phyloP scores from a whole-genome alignment of 2,329 filamentous ascomycete species.

The Diatrype stigma region DNA sequence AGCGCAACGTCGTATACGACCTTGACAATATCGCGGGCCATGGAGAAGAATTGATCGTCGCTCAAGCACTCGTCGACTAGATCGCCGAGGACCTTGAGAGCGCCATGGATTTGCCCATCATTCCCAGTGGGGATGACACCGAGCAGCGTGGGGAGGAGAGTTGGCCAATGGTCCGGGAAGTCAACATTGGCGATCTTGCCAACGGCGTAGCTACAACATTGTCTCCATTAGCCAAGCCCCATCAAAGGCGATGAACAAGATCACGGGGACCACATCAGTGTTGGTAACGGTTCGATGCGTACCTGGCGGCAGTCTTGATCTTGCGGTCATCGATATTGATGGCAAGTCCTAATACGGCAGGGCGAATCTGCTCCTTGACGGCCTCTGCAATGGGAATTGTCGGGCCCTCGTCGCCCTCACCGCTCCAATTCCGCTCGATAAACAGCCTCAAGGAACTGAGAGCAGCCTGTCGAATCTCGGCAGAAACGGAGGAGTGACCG shows the following conservation, averaged over 20 bases:
- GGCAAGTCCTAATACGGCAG: constrained; percentile 71
- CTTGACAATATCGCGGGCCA: constrained; percentile 80
- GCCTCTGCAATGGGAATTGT: constrained; percentile 67
- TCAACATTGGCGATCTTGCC: constrained; percentile 93
- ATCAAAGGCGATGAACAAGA: not conserved
- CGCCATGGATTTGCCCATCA: constrained; percentile 81
- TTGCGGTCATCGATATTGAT: constrained; percentile 76
- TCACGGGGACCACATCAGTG: too few relatives aligned
- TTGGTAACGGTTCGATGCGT: too few relatives aligned
- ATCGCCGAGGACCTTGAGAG: constrained; percentile 81
- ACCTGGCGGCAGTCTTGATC: constrained; percentile 85
- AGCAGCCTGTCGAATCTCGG: constrained; percentile 77
- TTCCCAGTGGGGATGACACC: constrained; percentile 70
- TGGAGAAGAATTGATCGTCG: constrained; percentile 90
- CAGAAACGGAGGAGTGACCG: constrained; percentile 66
- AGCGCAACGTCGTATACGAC: constrained; percentile 79
- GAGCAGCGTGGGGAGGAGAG: constrained; percentile 76
- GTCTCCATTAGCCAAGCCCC: constrained; percentile 5
- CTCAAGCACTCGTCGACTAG: constrained; percentile 90
- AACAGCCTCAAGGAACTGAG: constrained; percentile 77
- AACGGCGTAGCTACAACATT: constrained; percentile 57
- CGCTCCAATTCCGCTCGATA: constrained; percentile 80
- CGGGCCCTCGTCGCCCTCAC: constrained; percentile 63
- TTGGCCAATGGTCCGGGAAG: constrained; percentile 94
- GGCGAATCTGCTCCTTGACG: constrained; percentile 69